Conservation (phyloP, 306 rosid genomes). For the Alnus rubra region DNA sequence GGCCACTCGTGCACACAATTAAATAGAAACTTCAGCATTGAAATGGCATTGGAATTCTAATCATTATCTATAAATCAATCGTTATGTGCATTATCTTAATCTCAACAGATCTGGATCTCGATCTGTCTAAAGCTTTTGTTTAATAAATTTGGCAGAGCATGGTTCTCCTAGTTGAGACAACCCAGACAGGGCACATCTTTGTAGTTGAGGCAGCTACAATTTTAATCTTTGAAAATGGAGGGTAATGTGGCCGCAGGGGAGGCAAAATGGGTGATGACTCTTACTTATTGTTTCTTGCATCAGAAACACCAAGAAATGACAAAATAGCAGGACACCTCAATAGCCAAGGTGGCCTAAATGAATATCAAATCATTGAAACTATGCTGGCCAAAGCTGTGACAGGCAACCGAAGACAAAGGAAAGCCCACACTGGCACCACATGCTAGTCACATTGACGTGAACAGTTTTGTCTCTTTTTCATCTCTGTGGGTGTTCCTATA, state of each 20-base stretch:
- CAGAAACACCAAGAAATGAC: constrained; percentile 27
- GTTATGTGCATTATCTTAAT: not conserved
- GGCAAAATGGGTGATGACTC: constrained; percentile 38
- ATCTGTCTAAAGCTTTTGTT: constrained; percentile 12
- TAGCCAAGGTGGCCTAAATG: not conserved
- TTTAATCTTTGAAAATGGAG: constrained; percentile 16
- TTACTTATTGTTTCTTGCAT: constrained; percentile 24
- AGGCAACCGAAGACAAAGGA: constrained; percentile 28
- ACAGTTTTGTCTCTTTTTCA: not conserved
- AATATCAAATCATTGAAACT: constrained; percentile 23
- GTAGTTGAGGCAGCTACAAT: constrained; percentile 16
- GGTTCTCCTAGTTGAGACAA: constrained; percentile 29
- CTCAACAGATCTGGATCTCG: constrained; percentile 39
- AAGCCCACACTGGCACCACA: constrained; percentile 39
- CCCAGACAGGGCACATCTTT: constrained; percentile 14
- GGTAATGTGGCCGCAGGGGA: constrained; percentile 43
- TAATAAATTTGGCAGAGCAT: constrained; percentile 21
- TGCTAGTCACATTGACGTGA: constrained; percentile 28
- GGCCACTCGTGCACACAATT: constrained; percentile 39
- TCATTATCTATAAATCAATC: constrained; percentile 5
- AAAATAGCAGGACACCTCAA: constrained; percentile 26
- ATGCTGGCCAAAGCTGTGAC: constrained; percentile 45
- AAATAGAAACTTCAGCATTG: not conserved
- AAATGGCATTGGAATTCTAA: constrained; percentile 30
- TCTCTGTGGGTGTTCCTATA: constrained; percentile 11